Evolutionary conservation across 2,329 filamentous ascomycete genomes (phyloP).

Genomic region (Claviceps maximensis): DNA sequence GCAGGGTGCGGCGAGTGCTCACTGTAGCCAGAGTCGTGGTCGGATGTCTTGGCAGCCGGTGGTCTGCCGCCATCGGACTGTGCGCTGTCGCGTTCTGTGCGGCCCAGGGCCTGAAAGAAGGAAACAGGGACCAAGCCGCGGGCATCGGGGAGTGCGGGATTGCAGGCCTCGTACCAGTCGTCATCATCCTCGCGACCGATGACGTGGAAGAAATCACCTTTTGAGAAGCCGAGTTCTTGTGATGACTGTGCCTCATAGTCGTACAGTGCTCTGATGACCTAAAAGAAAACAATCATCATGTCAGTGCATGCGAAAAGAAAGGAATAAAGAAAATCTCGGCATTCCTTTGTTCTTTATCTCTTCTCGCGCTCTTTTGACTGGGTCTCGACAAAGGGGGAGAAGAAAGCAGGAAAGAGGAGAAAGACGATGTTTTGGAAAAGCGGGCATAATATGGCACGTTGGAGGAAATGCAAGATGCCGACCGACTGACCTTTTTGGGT

Average conservation of each 20-base stretch:
- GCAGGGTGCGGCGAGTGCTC: slow-evolving; percentile 19
- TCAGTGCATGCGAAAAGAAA: background rate
- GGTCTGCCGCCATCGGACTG: slow-evolving; percentile 46
- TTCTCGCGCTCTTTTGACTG: background rate
- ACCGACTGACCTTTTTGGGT: slow-evolving; percentile 67
- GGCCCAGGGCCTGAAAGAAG: slow-evolving; percentile 85
- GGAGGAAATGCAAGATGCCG: background rate
- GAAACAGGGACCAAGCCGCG: slow-evolving; percentile 85
- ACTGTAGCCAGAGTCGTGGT: slow-evolving; percentile 81
- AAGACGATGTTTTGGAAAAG: background rate
- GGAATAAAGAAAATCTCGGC: background rate
- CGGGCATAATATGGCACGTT: background rate
- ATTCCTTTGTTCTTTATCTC: background rate
- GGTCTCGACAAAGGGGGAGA: background rate
- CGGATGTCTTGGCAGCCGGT: slow-evolving; percentile 43
- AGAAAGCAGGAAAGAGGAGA: background rate
- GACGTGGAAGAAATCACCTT: slow-evolving; percentile 96
- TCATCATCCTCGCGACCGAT: slow-evolving; percentile 87
- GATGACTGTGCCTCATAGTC: slow-evolving; percentile 68
- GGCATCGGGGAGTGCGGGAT: slow-evolving; percentile 74
- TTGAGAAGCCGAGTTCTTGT: slow-evolving; percentile 80
- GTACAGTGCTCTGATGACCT: slow-evolving; percentile 97
- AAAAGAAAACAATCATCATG: background rate
- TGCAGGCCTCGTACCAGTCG: slow-evolving; percentile 98
- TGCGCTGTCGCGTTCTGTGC: slow-evolving; percentile 80